A percentile compares a stretch with the other conserved stretches of the same genome.
Conservation (phyloP, 1,139 yeast genomes). For the Candida mesenterica region DNA sequence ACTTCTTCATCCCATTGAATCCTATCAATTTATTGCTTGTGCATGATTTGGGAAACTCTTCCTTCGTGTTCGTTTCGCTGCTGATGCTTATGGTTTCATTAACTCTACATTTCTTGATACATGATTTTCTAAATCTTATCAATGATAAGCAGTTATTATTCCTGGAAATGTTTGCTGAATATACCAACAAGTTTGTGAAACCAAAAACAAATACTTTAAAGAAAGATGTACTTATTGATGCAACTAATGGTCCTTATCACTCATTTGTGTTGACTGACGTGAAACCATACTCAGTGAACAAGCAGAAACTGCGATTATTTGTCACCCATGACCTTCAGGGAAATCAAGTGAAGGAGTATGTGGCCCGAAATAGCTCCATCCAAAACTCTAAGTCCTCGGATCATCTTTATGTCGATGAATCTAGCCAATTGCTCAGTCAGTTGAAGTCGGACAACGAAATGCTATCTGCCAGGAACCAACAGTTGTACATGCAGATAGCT, state of each 20-base stretch:
- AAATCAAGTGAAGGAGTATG: slow-evolving; percentile 18
- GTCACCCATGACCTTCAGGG: slow-evolving; percentile 49
- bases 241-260: slow-evolving; percentile 45
- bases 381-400: background rate
- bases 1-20: slow-evolving; percentile 49
- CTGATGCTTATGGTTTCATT: slow-evolving; percentile 37
- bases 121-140: slow-evolving; percentile 45
- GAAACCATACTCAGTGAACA: slow-evolving; percentile 25
- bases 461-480: slow-evolving; percentile 13
- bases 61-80: slow-evolving; percentile 38
- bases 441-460: slow-evolving; percentile 15
- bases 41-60: slow-evolving; percentile 25
- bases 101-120: slow-evolving; percentile 39
- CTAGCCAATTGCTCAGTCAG: slow-evolving; percentile 13
- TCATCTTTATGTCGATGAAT: slow-evolving; percentile 11
- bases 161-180: slow-evolving; percentile 64
- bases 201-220: slow-evolving; percentile 54
- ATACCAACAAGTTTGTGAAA: slow-evolving; percentile 61
- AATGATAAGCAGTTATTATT: slow-evolving; percentile 61
- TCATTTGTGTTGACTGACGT: slow-evolving; percentile 31
- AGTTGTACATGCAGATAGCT: slow-evolving; percentile 13
- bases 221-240: slow-evolving; percentile 66
- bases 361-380: slow-evolving; percentile 4
- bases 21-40: slow-evolving; percentile 50
- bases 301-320: slow-evolving; percentile 40